Evolutionary conservation across 2,329 filamentous ascomycete genomes (phyloP).

Genomic region (Aspergillus aculeatus): DNA sequence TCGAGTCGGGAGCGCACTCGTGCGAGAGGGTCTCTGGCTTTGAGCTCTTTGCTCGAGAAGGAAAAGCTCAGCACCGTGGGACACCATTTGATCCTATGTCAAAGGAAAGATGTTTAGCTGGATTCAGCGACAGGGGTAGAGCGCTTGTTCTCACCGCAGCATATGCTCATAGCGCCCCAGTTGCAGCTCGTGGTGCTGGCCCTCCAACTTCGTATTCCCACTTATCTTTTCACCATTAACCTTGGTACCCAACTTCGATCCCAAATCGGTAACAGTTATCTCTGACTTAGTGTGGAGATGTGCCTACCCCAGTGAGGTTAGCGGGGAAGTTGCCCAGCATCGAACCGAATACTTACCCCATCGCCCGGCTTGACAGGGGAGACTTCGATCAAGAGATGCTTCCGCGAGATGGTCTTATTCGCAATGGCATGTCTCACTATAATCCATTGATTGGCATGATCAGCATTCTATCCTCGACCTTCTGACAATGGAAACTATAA

Average conservation of each 20-base stretch:
- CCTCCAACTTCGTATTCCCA: constrained; percentile 57
- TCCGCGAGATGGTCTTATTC: constrained; percentile 80
- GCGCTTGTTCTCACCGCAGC: constrained; percentile 34
- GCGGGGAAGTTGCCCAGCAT: background rate
- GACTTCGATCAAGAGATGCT: constrained; percentile 79
- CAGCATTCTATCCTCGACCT: background rate
- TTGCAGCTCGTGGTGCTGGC: constrained; percentile 62
- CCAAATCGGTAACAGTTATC: constrained; percentile 72
- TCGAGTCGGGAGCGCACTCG: constrained; percentile 67
- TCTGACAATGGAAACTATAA: background rate
- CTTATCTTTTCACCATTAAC: constrained; percentile 72
- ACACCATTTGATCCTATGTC: constrained; percentile 69
- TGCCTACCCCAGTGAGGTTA: constrained; percentile 46
- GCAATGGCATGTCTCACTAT: constrained; percentile 69
- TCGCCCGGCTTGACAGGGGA: constrained; percentile 63
- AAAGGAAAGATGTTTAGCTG: background rate
- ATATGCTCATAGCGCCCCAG: constrained; percentile 68
- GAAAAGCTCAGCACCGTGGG: constrained; percentile 80
- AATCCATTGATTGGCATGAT: background rate
- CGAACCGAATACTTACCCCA: constrained; percentile 53
- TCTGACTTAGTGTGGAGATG: constrained; percentile 65
- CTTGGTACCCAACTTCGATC: constrained; percentile 80
- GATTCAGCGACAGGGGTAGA: background rate
- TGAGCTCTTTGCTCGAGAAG: constrained; percentile 68
- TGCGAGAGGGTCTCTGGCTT: constrained; percentile 60